Evolutionary conservation across 2,329 filamentous ascomycete species (phyloP).

Genomic region (Elsinoe batatas): DNA sequence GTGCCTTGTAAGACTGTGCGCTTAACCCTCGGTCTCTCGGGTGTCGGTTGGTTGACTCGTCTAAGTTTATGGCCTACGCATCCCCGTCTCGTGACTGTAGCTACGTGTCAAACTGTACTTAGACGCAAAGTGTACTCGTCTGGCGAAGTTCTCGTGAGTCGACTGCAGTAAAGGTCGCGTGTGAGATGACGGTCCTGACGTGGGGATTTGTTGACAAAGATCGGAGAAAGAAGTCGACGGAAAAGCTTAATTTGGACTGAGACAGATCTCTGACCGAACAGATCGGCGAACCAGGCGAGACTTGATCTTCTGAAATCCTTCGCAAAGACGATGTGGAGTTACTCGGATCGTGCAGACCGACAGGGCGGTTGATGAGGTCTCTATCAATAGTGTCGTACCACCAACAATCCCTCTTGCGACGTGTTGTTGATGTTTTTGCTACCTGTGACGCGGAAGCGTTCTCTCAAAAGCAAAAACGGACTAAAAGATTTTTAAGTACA

Average conservation of each 20-base stretch:
- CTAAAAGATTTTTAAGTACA: background rate
- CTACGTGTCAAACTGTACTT: no score
- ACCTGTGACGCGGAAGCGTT: slow-evolving; percentile 6
- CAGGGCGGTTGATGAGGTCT: background rate
- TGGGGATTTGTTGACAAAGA: slow-evolving; percentile 14
- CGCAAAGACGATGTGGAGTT: background rate
- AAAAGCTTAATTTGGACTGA: slow-evolving; percentile 13
- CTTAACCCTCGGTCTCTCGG: slow-evolving; percentile 1
- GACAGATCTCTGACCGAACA: slow-evolving; percentile 11
- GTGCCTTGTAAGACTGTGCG: slow-evolving; percentile 2
- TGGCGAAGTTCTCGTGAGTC: no score
- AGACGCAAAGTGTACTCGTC: no score
- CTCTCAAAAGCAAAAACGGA: slow-evolving; percentile 10
- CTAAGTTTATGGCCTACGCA: background rate
- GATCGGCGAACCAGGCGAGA: slow-evolving; percentile 1
- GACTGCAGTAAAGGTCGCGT: background rate
- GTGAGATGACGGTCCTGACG: slow-evolving; percentile 8
- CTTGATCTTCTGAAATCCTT: background rate
- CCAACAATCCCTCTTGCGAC: background rate
- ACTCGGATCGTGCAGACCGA: background rate
- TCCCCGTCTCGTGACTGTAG: no score
- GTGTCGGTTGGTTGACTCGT: no score
- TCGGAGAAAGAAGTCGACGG: slow-evolving; percentile 3
- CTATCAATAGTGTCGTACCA: background rate
- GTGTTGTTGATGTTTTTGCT: slow-evolving; percentile 10